phyloP scores from a whole-genome alignment of 768 basidiomycete genomes.

The Russula ochroleuca region DNA sequence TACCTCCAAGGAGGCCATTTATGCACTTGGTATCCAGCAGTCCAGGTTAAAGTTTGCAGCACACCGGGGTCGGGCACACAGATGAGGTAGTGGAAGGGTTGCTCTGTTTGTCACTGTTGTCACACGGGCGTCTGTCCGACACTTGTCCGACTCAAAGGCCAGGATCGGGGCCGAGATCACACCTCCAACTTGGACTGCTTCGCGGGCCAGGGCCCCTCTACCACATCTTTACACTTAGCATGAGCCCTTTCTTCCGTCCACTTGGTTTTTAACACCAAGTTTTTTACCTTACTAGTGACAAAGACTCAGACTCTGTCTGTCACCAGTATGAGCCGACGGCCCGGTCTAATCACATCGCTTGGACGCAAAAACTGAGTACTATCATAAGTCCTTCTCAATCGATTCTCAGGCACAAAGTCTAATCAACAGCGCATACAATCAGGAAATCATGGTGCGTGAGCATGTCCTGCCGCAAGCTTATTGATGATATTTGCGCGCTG shows the following conservation, averaged over 20 bases:
- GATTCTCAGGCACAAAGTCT: neutral
- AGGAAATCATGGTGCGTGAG: conserved; percentile 30
- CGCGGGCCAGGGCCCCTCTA: too few species aligned
- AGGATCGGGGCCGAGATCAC: neutral
- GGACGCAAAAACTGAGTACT: neutral
- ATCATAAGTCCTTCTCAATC: neutral
- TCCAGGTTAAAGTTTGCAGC: neutral
- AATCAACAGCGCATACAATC: neutral
- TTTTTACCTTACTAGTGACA: neutral
- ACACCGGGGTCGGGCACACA: neutral
- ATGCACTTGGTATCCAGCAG: conserved; percentile 5
- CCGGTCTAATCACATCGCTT: neutral
- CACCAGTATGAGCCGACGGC: neutral
- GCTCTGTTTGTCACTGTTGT: conserved; percentile 21
- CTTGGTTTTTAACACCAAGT: neutral
- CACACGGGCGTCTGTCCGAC: neutral
- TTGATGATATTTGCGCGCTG: conserved; percentile 78
- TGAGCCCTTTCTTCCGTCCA: neutral
- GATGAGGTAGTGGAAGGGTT: neutral
- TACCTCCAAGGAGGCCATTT: conserved; percentile 31
- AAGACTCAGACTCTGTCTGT: neutral
- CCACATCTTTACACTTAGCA: neutral
- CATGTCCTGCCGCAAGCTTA: conserved; percentile 63
- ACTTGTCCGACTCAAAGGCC: neutral
- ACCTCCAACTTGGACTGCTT: neutral